phyloP scores from a whole-genome alignment of 768 basidiomycete species.

The Naematelia aurantialba region DNA sequence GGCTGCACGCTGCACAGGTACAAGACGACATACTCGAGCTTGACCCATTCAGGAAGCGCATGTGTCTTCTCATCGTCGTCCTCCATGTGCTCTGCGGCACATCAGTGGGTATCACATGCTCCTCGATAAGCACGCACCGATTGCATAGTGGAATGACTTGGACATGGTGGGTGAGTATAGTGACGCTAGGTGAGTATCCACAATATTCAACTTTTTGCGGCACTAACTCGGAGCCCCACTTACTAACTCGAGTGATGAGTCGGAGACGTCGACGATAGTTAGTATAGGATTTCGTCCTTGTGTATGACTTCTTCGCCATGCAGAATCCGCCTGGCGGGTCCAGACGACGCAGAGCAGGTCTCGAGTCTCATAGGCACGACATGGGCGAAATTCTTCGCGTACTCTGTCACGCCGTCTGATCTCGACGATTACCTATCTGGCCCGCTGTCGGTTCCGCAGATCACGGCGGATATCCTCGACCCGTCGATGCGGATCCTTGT shows the following conservation, averaged over 20 bases:
- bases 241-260: too few relatives aligned
- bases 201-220: conserved; percentile 1
- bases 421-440: conserved; percentile 22
- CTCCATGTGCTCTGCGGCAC: conserved; percentile 54
- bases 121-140: conserved; percentile 52
- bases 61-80: conserved; percentile 81
- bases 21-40: conserved; percentile 70
- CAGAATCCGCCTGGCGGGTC: conserved; percentile 16
- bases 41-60: conserved; percentile 70
- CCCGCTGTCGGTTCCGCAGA: conserved; percentile 14
- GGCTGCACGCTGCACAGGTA: conserved; percentile 29
- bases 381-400: conserved; percentile 35
- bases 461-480: conserved; percentile 13
- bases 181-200: background rate
- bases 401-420: conserved; percentile 24
- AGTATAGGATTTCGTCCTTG: too few relatives aligned
- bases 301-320: conserved; percentile 1
- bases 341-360: conserved; percentile 16
- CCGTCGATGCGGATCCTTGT: conserved; percentile 16
- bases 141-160: conserved; percentile 57
- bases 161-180: background rate
- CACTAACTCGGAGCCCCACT: too few relatives aligned
- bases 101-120: background rate
- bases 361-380: conserved; percentile 21
- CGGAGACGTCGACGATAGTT: too few relatives aligned